phyloP scores from a whole-genome alignment of 495 filamentous ascomycete species.

The Lentithecium fluviatile region DNA sequence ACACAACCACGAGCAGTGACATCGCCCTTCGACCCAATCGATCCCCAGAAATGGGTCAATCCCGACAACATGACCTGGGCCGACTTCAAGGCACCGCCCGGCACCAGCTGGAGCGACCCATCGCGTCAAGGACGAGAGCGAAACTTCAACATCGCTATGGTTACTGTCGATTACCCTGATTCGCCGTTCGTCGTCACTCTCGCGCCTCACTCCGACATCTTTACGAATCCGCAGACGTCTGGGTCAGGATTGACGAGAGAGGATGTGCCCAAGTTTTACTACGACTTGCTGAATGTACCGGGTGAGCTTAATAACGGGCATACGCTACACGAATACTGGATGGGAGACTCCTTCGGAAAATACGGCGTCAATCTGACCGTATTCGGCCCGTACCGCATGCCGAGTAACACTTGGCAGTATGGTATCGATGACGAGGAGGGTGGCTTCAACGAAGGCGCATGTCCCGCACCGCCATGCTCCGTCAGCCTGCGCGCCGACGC shows the following conservation, averaged over 20 bases:
- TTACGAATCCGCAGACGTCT: slow-evolving; percentile 43
- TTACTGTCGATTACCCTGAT: slow-evolving; percentile 47
- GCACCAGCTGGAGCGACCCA: slow-evolving; percentile 43
- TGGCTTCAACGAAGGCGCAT: slow-evolving; percentile 37
- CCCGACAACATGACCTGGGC: slow-evolving; percentile 49
- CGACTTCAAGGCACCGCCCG: slow-evolving; percentile 42
- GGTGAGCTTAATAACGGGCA: slow-evolving; percentile 44
- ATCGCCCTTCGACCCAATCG: not conserved
- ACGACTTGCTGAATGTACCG: slow-evolving; percentile 45
- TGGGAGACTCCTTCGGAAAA: slow-evolving; percentile 46
- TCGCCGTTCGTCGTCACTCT: slow-evolving; percentile 44
- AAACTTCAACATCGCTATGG: slow-evolving; percentile 47
- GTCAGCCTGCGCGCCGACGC: slow-evolving; percentile 46
- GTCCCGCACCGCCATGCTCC: slow-evolving; percentile 39
- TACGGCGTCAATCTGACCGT: slow-evolving; percentile 49
- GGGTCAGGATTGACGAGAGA: slow-evolving; percentile 38
- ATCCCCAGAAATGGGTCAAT: slow-evolving; percentile 37
- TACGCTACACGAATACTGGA: slow-evolving; percentile 51
- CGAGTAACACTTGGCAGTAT: slow-evolving; percentile 29
- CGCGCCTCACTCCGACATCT: slow-evolving; percentile 42
- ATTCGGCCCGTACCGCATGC: slow-evolving; percentile 46
- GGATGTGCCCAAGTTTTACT: slow-evolving; percentile 47
- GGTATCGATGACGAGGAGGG: slow-evolving; percentile 41
- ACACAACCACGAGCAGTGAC: not conserved
- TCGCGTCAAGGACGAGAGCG: slow-evolving; percentile 40